phyloP scores from a whole-genome alignment of 495 filamentous ascomycete genomes.

The Podospora didyma region DNA sequence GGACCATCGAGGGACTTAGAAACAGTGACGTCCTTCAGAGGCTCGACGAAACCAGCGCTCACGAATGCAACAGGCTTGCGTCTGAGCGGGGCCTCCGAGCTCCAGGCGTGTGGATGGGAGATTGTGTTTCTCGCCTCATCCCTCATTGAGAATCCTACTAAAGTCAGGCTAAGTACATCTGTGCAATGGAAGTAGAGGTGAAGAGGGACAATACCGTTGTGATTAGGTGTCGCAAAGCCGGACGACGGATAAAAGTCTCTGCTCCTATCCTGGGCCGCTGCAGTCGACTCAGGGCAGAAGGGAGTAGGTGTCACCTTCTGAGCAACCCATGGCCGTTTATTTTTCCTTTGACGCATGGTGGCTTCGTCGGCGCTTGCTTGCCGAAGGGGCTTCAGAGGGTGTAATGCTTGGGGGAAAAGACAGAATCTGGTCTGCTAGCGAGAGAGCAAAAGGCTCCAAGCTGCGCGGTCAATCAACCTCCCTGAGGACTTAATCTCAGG shows the following conservation, averaged over 20 bases:
- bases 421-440: no score
- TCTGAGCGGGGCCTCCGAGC: slow-evolving; percentile 39
- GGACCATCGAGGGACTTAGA: background rate
- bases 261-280: background rate
- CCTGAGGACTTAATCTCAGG: no score
- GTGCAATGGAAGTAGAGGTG: background rate
- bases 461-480: background rate
- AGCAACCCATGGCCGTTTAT: slow-evolving; percentile 16
- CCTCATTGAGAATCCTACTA: slow-evolving; percentile 55
- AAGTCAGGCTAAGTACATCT: slow-evolving; percentile 20
- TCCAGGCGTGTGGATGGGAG: slow-evolving; percentile 45
- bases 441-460: background rate
- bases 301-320: slow-evolving; percentile 1
- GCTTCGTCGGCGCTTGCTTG: background rate
- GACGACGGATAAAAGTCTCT: slow-evolving; percentile 3
- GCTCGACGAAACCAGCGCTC: slow-evolving; percentile 60
- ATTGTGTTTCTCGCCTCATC: slow-evolving; percentile 78
- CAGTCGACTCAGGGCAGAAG: slow-evolving; percentile 3
- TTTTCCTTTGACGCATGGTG: slow-evolving; percentile 17
- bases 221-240: background rate
- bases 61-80: slow-evolving; percentile 66
- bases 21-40: slow-evolving; percentile 30
- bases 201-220: slow-evolving; percentile 11
- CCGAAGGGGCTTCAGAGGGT: no score
- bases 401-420: background rate